Evolutionary conservation across 805 yeast genomes (phyloP), one percentile per base, ranked within the genome.

Genomic region (Pichia heedii): DNA sequence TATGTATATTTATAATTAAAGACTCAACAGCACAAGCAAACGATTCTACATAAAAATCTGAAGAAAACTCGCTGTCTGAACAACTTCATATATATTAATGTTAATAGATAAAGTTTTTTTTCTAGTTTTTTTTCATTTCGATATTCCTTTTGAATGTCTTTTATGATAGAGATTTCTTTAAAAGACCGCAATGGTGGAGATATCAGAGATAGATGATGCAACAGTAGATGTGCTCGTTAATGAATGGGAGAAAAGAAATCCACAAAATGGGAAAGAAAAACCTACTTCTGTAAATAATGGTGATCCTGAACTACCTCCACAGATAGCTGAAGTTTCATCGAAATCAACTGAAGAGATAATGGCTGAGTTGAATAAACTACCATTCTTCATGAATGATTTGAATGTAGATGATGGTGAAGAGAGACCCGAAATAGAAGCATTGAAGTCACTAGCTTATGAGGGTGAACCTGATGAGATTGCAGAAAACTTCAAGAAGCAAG

Each of bases 391-490:
- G 98, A 88, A 88, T 15, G 74, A 82, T 52, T 65, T 87, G 16
- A 94, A 84, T 54, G 75, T 79, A 3, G 87, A 84, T 52, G 80
- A 73, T 5, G 86, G 84, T 37, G 90, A 88, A 27, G 82, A 79
- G 36, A 85, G 84, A 55, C 57, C 70, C 5, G 81, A 77, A 41
- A 65, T 93, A 16, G 97, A 90, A 57, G 98, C 98, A 0, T 70
- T 93, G 45, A 82, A 81, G 57, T 90, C 96, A 5, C 68, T 93
- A 52, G 96, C 94, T 0, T 88, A 86, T 57, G 98, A 93, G 40
- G 98, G 97, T 37, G 95, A 87, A 50, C 96, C 97, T 0, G 80
- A 83, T 54, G 98, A 93, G 56, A 69, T 88, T 30, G 97, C 97
- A 4, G 71, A 76, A 21, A 89, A 88, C 56, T 93, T 89, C 68